phyloP scores from a whole-genome alignment of 1,284 basidiomycete species.

The Ganoderma meredithae region DNA sequence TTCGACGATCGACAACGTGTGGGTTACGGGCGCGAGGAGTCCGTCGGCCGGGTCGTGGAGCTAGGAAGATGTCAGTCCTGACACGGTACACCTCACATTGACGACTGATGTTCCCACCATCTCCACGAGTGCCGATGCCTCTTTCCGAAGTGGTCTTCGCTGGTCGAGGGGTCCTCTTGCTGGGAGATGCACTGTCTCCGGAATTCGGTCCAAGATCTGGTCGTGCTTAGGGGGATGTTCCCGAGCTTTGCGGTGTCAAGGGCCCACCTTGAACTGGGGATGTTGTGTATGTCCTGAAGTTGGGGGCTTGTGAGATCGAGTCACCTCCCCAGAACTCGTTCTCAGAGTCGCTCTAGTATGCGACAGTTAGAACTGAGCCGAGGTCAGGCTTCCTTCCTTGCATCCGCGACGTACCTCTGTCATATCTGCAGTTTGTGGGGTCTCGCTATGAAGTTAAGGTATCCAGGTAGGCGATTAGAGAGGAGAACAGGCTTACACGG shows the following conservation, averaged over 20 bases:
- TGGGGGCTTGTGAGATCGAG: neutral
- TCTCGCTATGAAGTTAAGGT: neutral
- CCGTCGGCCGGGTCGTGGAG: neutral
- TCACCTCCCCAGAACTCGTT: constrained; percentile 18
- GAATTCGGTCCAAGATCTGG: neutral
- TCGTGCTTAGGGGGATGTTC: too few relatives aligned
- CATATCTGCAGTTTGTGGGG: neutral
- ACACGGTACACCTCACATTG: neutral
- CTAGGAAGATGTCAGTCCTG: neutral
- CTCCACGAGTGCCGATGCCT: neutral
- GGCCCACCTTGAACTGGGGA: neutral
- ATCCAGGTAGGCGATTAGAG: neutral
- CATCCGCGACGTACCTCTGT: neutral
- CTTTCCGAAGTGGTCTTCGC: constrained; percentile 6
- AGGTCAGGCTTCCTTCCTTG: neutral
- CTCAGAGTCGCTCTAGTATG: constrained; percentile 13
- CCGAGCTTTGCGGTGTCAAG: neutral
- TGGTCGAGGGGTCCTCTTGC: neutral
- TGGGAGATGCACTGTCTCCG: neutral
- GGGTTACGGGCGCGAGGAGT: neutral
- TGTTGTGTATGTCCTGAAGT: neutral
- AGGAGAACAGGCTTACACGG: neutral
- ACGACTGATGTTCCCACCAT: neutral
- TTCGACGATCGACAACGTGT: neutral
- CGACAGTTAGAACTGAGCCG: neutral